Conservation (phyloP, 352 stramenopile species). For the Pythium aphanidermatum region DNA sequence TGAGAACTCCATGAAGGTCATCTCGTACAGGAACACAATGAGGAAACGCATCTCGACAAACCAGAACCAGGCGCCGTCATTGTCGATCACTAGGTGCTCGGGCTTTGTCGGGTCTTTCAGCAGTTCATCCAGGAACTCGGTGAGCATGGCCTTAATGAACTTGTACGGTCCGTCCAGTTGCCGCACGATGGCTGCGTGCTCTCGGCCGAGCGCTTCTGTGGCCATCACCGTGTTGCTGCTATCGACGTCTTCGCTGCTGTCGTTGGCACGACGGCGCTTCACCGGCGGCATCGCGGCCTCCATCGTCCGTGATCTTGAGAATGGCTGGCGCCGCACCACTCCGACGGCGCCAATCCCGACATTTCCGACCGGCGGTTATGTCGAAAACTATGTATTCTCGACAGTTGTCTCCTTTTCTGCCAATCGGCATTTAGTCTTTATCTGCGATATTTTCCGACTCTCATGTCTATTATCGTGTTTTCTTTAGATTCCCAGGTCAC, state of each 20-base stretch:
- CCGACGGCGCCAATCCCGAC: too few relatives aligned
- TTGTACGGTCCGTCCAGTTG: slow-evolving; percentile 19
- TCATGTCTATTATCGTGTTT: too few relatives aligned
- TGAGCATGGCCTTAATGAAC: slow-evolving; percentile 61
- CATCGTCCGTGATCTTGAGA: too few relatives aligned
- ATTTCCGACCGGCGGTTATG: too few relatives aligned
- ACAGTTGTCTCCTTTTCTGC: too few relatives aligned
- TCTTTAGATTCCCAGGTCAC: too few relatives aligned
- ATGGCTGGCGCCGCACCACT: too few relatives aligned
- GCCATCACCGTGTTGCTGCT: neutral
- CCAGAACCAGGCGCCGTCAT: slow-evolving; percentile 77
- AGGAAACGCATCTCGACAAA: slow-evolving; percentile 78
- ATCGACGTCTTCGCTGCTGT: neutral
- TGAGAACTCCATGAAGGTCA: slow-evolving; percentile 84
- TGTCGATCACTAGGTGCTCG: slow-evolving; percentile 25
- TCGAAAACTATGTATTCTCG: too few relatives aligned
- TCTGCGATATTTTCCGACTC: too few relatives aligned
- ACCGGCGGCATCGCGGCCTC: slow-evolving; percentile 20
- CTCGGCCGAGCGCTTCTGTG: slow-evolving; percentile 1
- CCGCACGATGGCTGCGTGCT: slow-evolving; percentile 11
- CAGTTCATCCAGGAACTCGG: slow-evolving; percentile 68
- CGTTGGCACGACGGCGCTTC: slow-evolving; percentile 17
- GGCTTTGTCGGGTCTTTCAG: slow-evolving; percentile 37
- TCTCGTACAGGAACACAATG: slow-evolving; percentile 77
- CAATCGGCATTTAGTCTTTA: too few relatives aligned